phyloP scores from a whole-genome alignment of 257 asterid genomes.

The Solanum piurae region DNA sequence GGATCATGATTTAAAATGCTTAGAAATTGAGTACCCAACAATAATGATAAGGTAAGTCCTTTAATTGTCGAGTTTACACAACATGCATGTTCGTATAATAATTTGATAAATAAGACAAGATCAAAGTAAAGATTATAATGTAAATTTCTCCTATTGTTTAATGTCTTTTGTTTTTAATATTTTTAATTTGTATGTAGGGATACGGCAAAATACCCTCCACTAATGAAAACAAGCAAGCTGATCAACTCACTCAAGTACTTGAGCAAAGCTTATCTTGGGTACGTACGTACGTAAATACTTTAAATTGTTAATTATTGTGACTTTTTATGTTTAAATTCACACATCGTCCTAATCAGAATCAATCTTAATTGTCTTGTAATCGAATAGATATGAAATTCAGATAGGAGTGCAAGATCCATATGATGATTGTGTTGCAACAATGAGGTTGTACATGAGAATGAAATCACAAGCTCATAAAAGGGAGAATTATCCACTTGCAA shows the following conservation, averaged over 20 bases:
- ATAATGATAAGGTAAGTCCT: slow-evolving; percentile 50
- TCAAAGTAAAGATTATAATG: not conserved
- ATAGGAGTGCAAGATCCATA: slow-evolving; percentile 74
- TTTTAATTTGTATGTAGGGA: slow-evolving; percentile 40
- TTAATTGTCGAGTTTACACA: not conserved
- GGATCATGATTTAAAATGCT: slow-evolving; percentile 70
- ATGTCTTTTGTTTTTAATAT: not conserved
- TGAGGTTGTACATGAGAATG: slow-evolving; percentile 77
- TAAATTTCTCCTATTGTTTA: not conserved
- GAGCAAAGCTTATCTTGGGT: slow-evolving; percentile 73
- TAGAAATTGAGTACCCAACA: slow-evolving; percentile 67
- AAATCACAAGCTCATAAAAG: slow-evolving; percentile 45
- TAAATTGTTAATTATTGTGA: not conserved
- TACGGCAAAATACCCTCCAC: slow-evolving; percentile 71
- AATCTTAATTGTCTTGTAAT: not conserved
- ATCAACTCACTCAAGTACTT: slow-evolving; percentile 78
- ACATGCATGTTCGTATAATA: not conserved
- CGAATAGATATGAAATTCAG: slow-evolving; percentile 64
- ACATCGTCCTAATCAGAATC: not conserved
- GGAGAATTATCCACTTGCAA: slow-evolving; percentile 54
- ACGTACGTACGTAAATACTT: not conserved
- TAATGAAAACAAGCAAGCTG: slow-evolving; percentile 89
- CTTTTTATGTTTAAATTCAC: not conserved
- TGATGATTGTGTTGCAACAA: slow-evolving; percentile 73
- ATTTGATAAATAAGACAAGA: not conserved